A percentile compares a stretch with the other conserved stretches of the same genome.
Evolutionary conservation across 805 yeast genomes (phyloP).

Genomic region (Schwanniomyces sp.): DNA sequence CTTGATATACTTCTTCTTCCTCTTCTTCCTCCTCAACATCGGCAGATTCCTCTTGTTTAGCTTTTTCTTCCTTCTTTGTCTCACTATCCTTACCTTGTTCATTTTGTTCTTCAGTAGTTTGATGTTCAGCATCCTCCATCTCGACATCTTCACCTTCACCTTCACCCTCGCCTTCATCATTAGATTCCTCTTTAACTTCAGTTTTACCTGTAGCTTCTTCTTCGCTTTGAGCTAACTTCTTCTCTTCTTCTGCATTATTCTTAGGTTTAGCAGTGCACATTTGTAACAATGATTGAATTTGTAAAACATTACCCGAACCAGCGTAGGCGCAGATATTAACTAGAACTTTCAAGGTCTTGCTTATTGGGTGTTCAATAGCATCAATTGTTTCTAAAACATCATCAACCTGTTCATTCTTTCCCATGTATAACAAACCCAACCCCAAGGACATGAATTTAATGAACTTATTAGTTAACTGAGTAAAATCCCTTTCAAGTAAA

Average conservation of each 20-base stretch:
- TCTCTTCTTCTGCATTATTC: conserved; percentile 57
- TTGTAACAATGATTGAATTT: conserved; percentile 86
- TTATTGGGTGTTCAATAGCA: conserved; percentile 94
- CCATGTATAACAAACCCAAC: conserved; percentile 86
- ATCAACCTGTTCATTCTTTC: conserved; percentile 90
- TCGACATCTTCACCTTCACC: conserved; percentile 30
- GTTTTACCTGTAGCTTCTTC: conserved; percentile 30
- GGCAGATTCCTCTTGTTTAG: conserved; percentile 27
- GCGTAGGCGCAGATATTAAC: conserved; percentile 94
- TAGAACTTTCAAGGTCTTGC: conserved; percentile 83
- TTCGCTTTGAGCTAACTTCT: conserved; percentile 52
- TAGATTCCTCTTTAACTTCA: conserved; percentile 29
- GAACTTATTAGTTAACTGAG: conserved; percentile 82
- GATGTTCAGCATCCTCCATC: conserved; percentile 25
- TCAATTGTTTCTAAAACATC: conserved; percentile 92
- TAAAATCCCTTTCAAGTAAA: conserved; percentile 76
- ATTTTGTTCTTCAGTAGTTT: conserved; percentile 17
- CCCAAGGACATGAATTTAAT: conserved; percentile 89
- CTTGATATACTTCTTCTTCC: conserved; percentile 64
- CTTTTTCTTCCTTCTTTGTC: conserved; percentile 24
- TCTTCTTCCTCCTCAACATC: conserved; percentile 26
- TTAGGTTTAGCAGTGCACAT: conserved; percentile 76
- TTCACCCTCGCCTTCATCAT: conserved; percentile 15
- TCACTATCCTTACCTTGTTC: conserved; percentile 11
- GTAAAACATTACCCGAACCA: conserved; percentile 96